Evolutionary conservation across 225 moss, liverwort and hornwort species (phyloP).

Genomic region (Anthoceros angustus): DNA sequence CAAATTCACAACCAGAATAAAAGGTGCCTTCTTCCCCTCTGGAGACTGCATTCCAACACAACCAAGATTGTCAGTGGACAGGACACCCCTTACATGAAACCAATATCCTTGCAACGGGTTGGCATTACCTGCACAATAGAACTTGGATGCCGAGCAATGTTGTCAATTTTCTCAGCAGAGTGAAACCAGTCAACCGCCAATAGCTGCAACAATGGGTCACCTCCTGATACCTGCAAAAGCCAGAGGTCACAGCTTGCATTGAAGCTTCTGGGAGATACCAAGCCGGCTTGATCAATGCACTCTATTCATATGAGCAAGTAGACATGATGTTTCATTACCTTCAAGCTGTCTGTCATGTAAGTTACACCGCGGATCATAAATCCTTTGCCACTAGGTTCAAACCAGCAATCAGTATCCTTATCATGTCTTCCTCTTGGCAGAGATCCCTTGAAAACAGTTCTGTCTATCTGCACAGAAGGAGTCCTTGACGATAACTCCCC

Average conservation of each 20-base stretch:
- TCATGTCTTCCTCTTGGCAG: constrained; percentile 29
- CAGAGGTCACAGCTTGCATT: neutral
- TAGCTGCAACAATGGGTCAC: constrained; percentile 43
- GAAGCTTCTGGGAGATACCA: neutral
- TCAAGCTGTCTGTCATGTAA: constrained; percentile 46
- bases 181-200: constrained; percentile 64
- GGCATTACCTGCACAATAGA: constrained; percentile 47
- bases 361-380: constrained; percentile 57
- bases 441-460: constrained; percentile 28
- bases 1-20: constrained; percentile 52
- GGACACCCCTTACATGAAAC: neutral
- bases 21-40: constrained; percentile 51
- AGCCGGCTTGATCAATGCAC: too few relatives aligned
- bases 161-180: constrained; percentile 41
- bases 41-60: constrained; percentile 22
- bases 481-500: constrained; percentile 28
- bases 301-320: neutral
- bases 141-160: constrained; percentile 33
- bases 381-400: constrained; percentile 49
- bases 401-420: constrained; percentile 54
- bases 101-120: neutral
- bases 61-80: neutral
- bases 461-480: constrained; percentile 23
- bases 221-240: constrained; percentile 42
- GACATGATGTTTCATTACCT: constrained; percentile 20